Percentiles rank a stretch among this genome's conserved stretches.
Evolutionary conservation across 768 basidiomycete species (phyloP).

Genomic region (Podaxis sp.): DNA sequence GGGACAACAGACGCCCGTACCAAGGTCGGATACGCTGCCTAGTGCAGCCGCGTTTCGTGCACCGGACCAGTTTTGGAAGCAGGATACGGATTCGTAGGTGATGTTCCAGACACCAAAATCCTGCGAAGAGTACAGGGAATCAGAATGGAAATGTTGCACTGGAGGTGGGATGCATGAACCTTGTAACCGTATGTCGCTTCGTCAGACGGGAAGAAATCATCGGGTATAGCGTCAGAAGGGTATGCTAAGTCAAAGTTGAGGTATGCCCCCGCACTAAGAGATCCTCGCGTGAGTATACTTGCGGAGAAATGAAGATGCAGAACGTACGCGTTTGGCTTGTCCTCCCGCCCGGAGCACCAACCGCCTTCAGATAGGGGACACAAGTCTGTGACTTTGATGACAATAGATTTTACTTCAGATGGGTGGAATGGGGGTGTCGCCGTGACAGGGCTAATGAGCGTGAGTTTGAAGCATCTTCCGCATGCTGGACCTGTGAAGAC

Average conservation of each 20-base stretch:
- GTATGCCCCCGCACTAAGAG: slow-evolving; percentile 56
- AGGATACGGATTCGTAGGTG: slow-evolving; percentile 64
- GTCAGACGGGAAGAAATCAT: slow-evolving; percentile 75
- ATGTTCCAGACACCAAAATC: slow-evolving; percentile 90
- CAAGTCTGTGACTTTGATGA: slow-evolving; percentile 78
- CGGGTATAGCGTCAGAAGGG: slow-evolving; percentile 68
- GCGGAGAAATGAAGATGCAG: background rate
- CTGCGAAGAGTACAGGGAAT: slow-evolving; percentile 28
- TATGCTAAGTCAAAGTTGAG: slow-evolving; percentile 85
- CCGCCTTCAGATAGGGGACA: slow-evolving; percentile 63
- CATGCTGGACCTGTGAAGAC: slow-evolving; percentile 57
- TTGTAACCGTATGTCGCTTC: slow-evolving; percentile 60
- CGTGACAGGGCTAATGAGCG: slow-evolving; percentile 65
- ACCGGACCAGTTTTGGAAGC: slow-evolving; percentile 64
- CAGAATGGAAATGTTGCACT: background rate
- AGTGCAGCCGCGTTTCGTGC: slow-evolving; percentile 55
- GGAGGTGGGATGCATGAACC: slow-evolving; percentile 18
- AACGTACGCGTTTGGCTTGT: slow-evolving; percentile 61
- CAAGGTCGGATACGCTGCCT: slow-evolving; percentile 62
- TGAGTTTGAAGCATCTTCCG: slow-evolving; percentile 78
- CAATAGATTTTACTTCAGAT: slow-evolving; percentile 52
- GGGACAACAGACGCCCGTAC: slow-evolving; percentile 68
- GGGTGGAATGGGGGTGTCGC: slow-evolving; percentile 72
- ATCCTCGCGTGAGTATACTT: background rate
- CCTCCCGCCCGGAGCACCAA: slow-evolving; percentile 70